These are phyloP conservation scores for Camellia japonica DNA, from an alignment of 148 eudicot genomes.

Conservation along the genomic window DNA sequence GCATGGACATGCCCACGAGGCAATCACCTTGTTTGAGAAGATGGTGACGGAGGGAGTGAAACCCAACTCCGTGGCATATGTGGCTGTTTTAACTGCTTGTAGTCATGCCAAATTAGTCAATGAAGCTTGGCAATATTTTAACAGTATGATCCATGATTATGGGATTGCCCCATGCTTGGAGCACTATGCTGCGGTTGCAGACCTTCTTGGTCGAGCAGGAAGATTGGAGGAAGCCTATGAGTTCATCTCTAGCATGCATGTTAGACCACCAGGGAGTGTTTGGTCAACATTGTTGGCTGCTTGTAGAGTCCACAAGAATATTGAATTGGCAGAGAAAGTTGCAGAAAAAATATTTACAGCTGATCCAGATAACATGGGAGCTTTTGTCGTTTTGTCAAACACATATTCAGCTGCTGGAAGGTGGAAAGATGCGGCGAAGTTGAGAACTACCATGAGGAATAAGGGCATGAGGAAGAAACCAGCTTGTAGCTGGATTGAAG, in stretches of 20 bases:
- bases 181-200: slow-evolving; percentile 71
- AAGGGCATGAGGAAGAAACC: slow-evolving; percentile 59
- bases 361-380: slow-evolving; percentile 51
- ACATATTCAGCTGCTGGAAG: slow-evolving; percentile 58
- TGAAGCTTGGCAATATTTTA: slow-evolving; percentile 50
- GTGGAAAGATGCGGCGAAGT: slow-evolving; percentile 63
- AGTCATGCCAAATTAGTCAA: slow-evolving; percentile 70
- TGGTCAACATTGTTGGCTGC: slow-evolving; percentile 70
- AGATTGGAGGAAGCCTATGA: slow-evolving; percentile 66
- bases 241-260: slow-evolving; percentile 44
- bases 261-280: slow-evolving; percentile 34
- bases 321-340: slow-evolving; percentile 73
- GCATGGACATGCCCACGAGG: slow-evolving; percentile 63
- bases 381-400: slow-evolving; percentile 57
- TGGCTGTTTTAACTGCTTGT: slow-evolving; percentile 80
- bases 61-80: slow-evolving; percentile 55
- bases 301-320: slow-evolving; percentile 63
- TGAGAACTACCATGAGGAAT: slow-evolving; percentile 40
- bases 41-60: slow-evolving; percentile 57
- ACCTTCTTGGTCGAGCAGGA: slow-evolving; percentile 85
- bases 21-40: slow-evolving; percentile 48
- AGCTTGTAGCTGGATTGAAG: slow-evolving; percentile 80
- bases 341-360: slow-evolving; percentile 40
- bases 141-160: slow-evolving; percentile 45
- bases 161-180: slow-evolving; percentile 54